Base-by-base conservation (phyloP, 1,284 basidiomycete species). In the Hypsizygus ulmarius region DNA sequence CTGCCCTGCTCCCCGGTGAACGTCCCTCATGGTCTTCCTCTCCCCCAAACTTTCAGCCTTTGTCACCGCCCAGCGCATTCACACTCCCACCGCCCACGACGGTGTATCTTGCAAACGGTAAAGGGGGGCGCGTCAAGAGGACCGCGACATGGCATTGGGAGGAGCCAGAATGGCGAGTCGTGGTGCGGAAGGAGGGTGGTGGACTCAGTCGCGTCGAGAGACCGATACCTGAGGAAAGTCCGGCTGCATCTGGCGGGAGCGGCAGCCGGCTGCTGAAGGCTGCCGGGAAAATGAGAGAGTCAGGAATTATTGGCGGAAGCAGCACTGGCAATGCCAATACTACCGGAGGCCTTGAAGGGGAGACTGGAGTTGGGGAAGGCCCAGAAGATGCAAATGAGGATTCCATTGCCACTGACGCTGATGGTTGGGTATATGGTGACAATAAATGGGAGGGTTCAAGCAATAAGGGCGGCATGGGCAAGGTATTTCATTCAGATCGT, bases 391-490 rank as follows among this genome's bases (percentile, higher is more conserved):
- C 50, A 5, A 59, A 62, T 7, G 64, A 68, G 15, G 67, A 68
- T 11, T 68, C 71, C 35, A 68, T 77, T 36, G 68, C 72, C 38
- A 96, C 93, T 0, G 94, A 97, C 63, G 62, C 74, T 1, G 92
- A 96, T 50, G 94, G 94, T 0, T 97, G 94, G 94, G 80, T 94
- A 27, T 97, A 94, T 63, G 90, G 87, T 2, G 95, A 96, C 61
- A 97, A 97, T 67, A 95, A 96, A 63, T 97, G 95, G 95, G 94
- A 97, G 59, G 79, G 75, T 43, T 77, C 82, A 52, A 84, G 80
- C 50, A 73, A 73, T 44, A 87, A 85, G 58, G 89, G 88, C 37
- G 91, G 93, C 1, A 81, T 96, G 68, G 90, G 94, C 58, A 93
- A 93, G 73, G 75, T 73, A 28, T 38, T 62, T 61, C 12, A 48